Percentiles rank a stretch among this genome's conserved stretches.
Evolutionary conservation across 1,284 basidiomycete species (phyloP).

Genomic region (Cutaneotrichosporon mucoides): DNA sequence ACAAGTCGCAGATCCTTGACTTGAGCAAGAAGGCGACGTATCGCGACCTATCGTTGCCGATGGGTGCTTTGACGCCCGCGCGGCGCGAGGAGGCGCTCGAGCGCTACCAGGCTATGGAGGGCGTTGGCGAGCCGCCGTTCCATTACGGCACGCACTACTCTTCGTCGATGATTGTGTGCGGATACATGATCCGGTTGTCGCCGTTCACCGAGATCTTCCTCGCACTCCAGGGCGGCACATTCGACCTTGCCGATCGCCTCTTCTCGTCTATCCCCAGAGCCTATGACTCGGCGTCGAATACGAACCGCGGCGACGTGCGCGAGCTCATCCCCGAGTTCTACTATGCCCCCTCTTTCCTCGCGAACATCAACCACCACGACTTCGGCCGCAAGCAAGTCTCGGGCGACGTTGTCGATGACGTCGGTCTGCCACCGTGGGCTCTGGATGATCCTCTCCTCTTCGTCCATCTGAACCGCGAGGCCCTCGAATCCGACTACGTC

Average conservation of each 20-base stretch:
- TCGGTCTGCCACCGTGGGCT: constrained; percentile 88
- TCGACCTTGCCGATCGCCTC: constrained; percentile 90
- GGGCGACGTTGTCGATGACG: constrained; percentile 79
- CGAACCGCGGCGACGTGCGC: constrained; percentile 86
- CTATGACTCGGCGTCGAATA: constrained; percentile 78
- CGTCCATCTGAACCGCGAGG: constrained; percentile 73
- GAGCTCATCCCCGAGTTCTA: constrained; percentile 94
- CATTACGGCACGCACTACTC: constrained; percentile 93
- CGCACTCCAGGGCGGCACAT: constrained; percentile 76
- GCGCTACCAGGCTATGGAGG: constrained; percentile 71
- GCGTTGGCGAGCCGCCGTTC: constrained; percentile 80
- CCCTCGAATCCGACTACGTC: constrained; percentile 84
- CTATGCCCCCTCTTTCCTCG: constrained; percentile 52
- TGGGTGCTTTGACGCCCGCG: constrained; percentile 79
- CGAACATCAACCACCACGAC: constrained; percentile 62
- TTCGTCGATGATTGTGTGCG: constrained; percentile 94
- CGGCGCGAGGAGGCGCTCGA: constrained; percentile 67
- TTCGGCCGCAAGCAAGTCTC: constrained; percentile 79
- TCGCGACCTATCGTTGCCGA: constrained; percentile 71
- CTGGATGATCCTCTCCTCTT: constrained; percentile 79
- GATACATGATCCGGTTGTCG: constrained; percentile 83
- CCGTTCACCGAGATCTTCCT: constrained; percentile 87
- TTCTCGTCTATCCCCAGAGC: constrained; percentile 78
- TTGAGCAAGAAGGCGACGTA: constrained; percentile 63
- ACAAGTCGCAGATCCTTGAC: constrained; percentile 69